phyloP scores from a whole-genome alignment of 805 yeast species.

The Henningerozyma blattae region DNA sequence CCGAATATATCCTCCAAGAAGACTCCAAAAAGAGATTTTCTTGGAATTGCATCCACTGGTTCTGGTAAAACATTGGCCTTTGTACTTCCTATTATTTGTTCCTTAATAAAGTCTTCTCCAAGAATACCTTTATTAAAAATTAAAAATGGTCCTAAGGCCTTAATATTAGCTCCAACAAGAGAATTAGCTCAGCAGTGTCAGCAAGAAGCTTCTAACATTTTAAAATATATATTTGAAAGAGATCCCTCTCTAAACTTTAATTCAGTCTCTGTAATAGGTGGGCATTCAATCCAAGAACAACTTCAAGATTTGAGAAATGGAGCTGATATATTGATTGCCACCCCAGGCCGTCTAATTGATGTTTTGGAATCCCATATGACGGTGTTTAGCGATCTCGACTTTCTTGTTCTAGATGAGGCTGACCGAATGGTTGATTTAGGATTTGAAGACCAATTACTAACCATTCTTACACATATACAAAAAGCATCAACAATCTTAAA shows the following conservation, averaged over 20 bases:
- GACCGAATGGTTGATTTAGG: slow-evolving; percentile 95
- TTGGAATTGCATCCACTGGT: slow-evolving; percentile 95
- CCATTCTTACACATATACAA: slow-evolving; percentile 44
- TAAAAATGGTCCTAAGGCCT: slow-evolving; percentile 56
- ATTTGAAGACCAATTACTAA: slow-evolving; percentile 67
- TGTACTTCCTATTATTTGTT: slow-evolving; percentile 56
- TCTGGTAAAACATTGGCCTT: slow-evolving; percentile 89
- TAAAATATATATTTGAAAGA: slow-evolving; percentile 19
- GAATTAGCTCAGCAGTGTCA: slow-evolving; percentile 87
- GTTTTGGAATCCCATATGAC: slow-evolving; percentile 59
- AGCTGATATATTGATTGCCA: slow-evolving; percentile 76
- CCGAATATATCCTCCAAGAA: slow-evolving; percentile 44
- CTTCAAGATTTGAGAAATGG: slow-evolving; percentile 43
- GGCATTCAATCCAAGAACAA: slow-evolving; percentile 73
- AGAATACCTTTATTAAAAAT: slow-evolving; percentile 33
- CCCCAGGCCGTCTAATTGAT: slow-evolving; percentile 88
- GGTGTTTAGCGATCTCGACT: slow-evolving; percentile 46
- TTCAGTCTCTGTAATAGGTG: slow-evolving; percentile 67
- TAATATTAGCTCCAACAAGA: slow-evolving; percentile 84
- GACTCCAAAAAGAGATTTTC: slow-evolving; percentile 39
- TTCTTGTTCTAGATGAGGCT: slow-evolving; percentile 82
- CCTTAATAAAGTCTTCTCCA: slow-evolving; percentile 35
- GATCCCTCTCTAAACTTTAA: neutral
- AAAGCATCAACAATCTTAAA: slow-evolving; percentile 19
- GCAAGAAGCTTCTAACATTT: slow-evolving; percentile 34